phyloP scores from a whole-genome alignment of 306 rosid genomes.

The Quercus berberidifolia region DNA sequence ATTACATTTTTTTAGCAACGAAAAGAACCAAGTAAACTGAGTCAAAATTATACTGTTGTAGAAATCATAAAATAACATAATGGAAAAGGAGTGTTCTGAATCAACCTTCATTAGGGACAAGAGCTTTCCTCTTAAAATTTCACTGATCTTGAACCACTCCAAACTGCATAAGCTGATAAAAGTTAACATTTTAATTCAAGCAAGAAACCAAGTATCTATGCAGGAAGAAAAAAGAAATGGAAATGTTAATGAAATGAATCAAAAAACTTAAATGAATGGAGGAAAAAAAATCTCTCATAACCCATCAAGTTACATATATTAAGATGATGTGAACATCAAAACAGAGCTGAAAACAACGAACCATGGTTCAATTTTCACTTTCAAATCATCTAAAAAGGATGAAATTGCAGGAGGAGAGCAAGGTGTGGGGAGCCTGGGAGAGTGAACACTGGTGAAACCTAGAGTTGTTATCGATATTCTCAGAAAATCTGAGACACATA shows the following conservation, averaged over 20 bases:
- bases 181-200: not conserved
- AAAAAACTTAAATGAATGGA: not conserved
- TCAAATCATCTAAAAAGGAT: not conserved
- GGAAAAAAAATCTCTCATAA: not conserved
- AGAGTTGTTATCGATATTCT: constrained; percentile 1
- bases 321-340: constrained; percentile 11
- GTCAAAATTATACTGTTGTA: not conserved
- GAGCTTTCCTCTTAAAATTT: constrained; percentile 25
- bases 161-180: not conserved
- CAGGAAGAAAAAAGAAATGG: not conserved
- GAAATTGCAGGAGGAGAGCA: not conserved
- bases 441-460: not conserved
- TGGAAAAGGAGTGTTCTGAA: constrained; percentile 17
- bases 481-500: not conserved
- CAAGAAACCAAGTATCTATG: not conserved
- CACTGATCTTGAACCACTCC: constrained; percentile 10
- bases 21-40: not conserved
- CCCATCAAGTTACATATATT: not conserved
- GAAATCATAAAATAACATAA: constrained; percentile 7
- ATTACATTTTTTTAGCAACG: constrained; percentile 1
- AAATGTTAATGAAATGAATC: not conserved
- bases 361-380: constrained; percentile 10
- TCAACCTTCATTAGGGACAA: constrained; percentile 29
- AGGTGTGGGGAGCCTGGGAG: not conserved
- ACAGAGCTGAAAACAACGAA: constrained; percentile 15